Evolutionary conservation across 768 basidiomycete genomes (phyloP), one percentile per base, ranked within the genome.

Genomic region (Boletus fagicola): DNA sequence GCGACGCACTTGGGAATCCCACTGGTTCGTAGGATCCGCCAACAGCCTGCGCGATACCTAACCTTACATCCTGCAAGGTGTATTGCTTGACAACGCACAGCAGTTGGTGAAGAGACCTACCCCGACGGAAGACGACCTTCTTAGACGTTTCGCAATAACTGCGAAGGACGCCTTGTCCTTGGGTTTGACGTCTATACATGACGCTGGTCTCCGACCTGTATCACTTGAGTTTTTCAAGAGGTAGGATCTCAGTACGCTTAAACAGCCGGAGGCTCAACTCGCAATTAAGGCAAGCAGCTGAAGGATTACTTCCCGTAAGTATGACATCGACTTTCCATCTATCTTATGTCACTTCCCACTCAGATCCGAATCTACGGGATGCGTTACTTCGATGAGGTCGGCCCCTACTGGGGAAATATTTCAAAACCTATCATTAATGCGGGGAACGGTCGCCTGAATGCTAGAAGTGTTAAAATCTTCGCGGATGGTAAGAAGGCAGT

Each of bases 81-180:
- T 90, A 50, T 77, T 93, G 56, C 72, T 94, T 54, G 94, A 97
- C 72, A 94, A 94, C 62, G 94, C 94, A 1, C 92, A 94, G 66
- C 80, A 85, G 22, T 73, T 93, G 35, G 74, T 93, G 36, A 78
- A 76, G 52, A 81, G 81, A 54, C 89, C 90, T 0, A 72, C 79
- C 22, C 78, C 84, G 54, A 88, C 86, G 0, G 82, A 89, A 63
- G 75, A 72, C 30, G 84, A 89, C 60, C 76, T 92, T 44, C 65
- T 81, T 54, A 78, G 80, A 64, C 78, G 77, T 24, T 94, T 87
- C 69, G 75, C 78, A 44, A 74, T 78, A 36, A 81, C 90, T 8
- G 81, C 89, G 22, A 73, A 77, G 40, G 84, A 93, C 66, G 90
- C 87, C 11, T 77, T 92, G 47, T 74, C 81, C 3, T 73, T 79